Base-by-base conservation (phyloP, 116 monocot species). In the Zostera marina region DNA sequence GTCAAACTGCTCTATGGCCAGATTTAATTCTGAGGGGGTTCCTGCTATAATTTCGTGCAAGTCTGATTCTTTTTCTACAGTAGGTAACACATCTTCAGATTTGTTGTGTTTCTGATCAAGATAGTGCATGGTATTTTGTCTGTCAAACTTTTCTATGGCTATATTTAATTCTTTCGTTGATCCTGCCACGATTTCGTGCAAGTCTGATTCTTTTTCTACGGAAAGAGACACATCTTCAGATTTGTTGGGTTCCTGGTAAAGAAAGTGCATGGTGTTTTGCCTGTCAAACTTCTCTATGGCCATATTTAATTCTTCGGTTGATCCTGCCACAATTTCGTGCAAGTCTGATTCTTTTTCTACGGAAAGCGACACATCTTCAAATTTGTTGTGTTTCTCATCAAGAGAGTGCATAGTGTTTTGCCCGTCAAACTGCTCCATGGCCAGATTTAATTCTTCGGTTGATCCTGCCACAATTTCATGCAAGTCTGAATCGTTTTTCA, bases 111-210 rank as follows among this genome's bases (percentile, higher is more conserved):
- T 21, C 5, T 26, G n/a, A n/a, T n/a, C 26, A 26, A 26, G 26
- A 26, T 1, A 26, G 4, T 4, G 26, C 26, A 49, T 49, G 49
- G 49, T 49, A 13, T 49, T 49, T 49, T 49, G 12, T 17, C 49
- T 49, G 17, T 17, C 1, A 15, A 49, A 49, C 49, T 49, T n/a
- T n/a, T 32, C 32, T 32, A 32, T 32, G 45, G 60, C 23, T 22
- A 60, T 9, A 43, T 45, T 5, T 24, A 45, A 22, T 11, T 61
- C 45, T 21, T 61, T 68, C 10, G 63, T 47, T 22, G 67, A 63
- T 4, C 25, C 63, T 44, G 69, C 66, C 57, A 66, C 63, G 22
- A 62, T 54, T 46, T 73, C 62, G 13, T 52, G 47, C 57, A 70
- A 40, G 42, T 42, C 41, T 13, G 13, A 0, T 3, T 61, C 25